phyloP scores from a whole-genome alignment of 257 asterid species.

The Solanum clarkiae region DNA sequence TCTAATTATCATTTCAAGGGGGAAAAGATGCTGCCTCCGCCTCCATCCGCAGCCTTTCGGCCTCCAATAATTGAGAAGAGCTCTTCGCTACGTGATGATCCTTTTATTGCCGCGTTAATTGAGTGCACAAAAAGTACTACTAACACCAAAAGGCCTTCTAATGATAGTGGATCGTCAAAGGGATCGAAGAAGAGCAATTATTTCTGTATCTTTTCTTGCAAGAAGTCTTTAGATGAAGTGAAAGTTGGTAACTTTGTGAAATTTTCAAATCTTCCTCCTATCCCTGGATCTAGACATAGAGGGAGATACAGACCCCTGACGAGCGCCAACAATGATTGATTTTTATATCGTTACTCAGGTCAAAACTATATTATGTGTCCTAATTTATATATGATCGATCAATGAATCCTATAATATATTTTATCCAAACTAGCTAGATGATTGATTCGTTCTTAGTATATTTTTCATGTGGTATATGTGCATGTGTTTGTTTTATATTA shows the following conservation, averaged over 20 bases:
- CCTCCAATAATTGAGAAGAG: conserved; percentile 6
- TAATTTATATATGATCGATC: background rate
- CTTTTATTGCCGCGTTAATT: conserved; percentile 44
- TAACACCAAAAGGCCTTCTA: background rate
- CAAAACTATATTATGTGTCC: background rate
- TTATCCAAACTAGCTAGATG: too few relatives aligned
- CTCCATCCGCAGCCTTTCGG: background rate
- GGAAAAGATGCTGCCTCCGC: background rate
- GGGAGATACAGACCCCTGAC: conserved; percentile 6
- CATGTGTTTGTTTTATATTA: background rate
- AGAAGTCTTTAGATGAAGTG: conserved; percentile 27
- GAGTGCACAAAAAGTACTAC: conserved; percentile 24
- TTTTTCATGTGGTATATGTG: background rate
- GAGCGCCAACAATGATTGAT: background rate
- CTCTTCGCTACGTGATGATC: conserved; percentile 30
- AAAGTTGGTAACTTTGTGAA: conserved; percentile 28
- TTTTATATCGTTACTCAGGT: background rate
- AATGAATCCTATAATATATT: background rate
- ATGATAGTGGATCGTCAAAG: background rate
- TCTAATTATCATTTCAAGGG: background rate
- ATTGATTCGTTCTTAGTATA: background rate
- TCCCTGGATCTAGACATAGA: conserved; percentile 14
- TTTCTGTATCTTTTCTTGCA: conserved; percentile 27
- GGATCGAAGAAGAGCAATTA: background rate
- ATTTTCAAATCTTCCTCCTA: conserved; percentile 34